Evolutionary conservation across 257 asterid species (phyloP).

Genomic region (Ophiorrhiza pumila): DNA sequence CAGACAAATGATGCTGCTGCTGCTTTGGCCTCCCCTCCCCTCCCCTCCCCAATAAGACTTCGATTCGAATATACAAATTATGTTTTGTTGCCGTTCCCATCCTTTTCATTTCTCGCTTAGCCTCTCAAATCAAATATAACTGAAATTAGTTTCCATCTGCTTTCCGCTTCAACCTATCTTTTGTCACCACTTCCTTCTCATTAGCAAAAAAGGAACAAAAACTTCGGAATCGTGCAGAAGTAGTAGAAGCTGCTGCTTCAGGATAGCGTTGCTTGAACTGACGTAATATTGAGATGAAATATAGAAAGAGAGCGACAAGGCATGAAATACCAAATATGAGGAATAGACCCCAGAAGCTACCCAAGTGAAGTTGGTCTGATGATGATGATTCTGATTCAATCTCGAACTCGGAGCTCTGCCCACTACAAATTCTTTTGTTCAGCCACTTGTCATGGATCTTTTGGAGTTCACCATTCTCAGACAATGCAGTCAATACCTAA

Average conservation of each 20-base stretch:
- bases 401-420: conserved; percentile 20
- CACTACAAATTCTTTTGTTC: conserved; percentile 30
- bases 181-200: conserved; percentile 55
- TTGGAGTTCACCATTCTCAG: conserved; percentile 35
- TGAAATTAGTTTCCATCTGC: background rate
- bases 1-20: too few species aligned
- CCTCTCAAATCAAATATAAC: too few species aligned
- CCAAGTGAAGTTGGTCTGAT: conserved; percentile 40
- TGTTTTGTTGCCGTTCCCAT: too few species aligned
- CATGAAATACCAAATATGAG: conserved; percentile 47
- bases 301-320: conserved; percentile 36
- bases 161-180: conserved; percentile 57
- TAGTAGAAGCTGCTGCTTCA: conserved; percentile 18
- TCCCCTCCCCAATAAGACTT: too few species aligned
- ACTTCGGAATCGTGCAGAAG: conserved; percentile 32
- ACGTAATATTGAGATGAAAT: conserved; percentile 32
- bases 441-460: conserved; percentile 32
- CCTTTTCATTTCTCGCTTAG: too few species aligned
- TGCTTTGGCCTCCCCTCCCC: too few species aligned
- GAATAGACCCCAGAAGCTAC: conserved; percentile 68
- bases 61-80: too few species aligned
- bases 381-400: too few species aligned
- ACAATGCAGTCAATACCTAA: conserved; percentile 31
- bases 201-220: conserved; percentile 55
- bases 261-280: conserved; percentile 38